Evolutionary conservation across 108 stramenopile species (phyloP), one percentile per base, ranked within the genome.

Genomic region (Nitzschia putrida): DNA sequence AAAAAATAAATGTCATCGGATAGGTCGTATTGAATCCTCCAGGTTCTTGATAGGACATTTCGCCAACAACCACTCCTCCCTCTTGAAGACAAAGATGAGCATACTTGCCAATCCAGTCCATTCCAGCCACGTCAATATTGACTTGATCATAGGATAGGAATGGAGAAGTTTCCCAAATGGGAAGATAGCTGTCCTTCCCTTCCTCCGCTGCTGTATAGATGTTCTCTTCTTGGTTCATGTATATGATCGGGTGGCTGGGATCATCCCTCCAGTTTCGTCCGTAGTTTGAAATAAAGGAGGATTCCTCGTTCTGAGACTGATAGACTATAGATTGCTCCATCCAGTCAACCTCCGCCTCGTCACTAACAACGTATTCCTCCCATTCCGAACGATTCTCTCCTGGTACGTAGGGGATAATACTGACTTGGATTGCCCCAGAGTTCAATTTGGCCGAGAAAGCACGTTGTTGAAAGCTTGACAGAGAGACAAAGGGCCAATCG

Each of bases 401-500:
- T 2, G 53, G 20, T 0, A 72, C 63, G 7, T 41, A 26, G 12
- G 71, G 71, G 8, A 39, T 42, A 12, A 64, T 68, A 25, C 54
- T 57, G 22, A 68, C 54, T n/a, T 57, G 53, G 40, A 68, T 14
- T 9, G 24, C 55, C 1, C 55, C 55, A 10, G 67, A 68, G 16
- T 57, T 47, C 10, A 18, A 21, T 8, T 57, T 55, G 22, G 67
- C 55, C 0, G 42, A 57, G n/a, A 42, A 40, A 10, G 67, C 54
- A 22, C 67, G 54, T 24, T 68, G 65, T 64, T 72, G 61, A 50
- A 25, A 72, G 20, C n/a, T 44, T 1, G 71, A 64, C 23, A 72
- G 42, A 57, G 47, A 55, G n/a, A 64, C 61, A 42, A 64, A 72
- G 3, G 71, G 71, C 71, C 71, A 72, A 44, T 40, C 44, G 3